Percentiles rank a stretch among this genome's conserved stretches.
These are phyloP conservation scores for Chaetomiaceae sp. DNA, from an alignment of 2,329 filamentous ascomycete species.

Conservation along the genomic window DNA sequence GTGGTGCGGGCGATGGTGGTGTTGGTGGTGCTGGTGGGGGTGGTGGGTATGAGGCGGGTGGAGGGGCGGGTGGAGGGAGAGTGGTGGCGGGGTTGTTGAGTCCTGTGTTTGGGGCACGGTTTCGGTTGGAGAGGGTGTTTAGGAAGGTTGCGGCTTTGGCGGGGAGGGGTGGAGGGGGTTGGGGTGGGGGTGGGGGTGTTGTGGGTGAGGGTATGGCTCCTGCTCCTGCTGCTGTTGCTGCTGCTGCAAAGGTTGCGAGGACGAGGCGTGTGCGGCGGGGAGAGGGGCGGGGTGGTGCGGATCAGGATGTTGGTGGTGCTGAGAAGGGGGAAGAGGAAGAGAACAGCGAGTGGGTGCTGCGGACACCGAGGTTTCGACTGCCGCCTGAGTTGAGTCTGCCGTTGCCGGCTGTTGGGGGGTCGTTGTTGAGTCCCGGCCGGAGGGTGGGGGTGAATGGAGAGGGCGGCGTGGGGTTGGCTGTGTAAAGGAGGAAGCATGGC, in stretches of 20 bases:
- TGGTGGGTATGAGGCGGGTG: no score
- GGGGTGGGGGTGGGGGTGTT: background rate
- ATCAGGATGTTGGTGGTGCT: background rate
- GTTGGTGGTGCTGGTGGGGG: no score
- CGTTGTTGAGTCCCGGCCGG: conserved; percentile 7
- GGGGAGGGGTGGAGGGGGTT: background rate
- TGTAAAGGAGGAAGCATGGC: no score
- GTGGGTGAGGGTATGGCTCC: no score
- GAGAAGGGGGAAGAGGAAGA: background rate
- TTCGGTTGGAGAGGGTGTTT: conserved; percentile 30
- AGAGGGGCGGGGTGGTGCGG: background rate
- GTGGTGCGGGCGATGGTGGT: no score
- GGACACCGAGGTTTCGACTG: conserved; percentile 2
- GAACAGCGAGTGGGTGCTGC: background rate
- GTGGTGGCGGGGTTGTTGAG: conserved; percentile 24
- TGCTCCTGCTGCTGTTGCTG: no score
- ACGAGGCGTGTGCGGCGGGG: conserved; percentile 1
- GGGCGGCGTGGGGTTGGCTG: conserved; percentile 9
- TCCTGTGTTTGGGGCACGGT: conserved; percentile 30
- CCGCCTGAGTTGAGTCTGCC: conserved; percentile 9
- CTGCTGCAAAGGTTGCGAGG: no score
- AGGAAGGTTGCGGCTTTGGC: conserved; percentile 24
- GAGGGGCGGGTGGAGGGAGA: background rate
- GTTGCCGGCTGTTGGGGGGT: background rate
- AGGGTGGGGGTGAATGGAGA: background rate